Evolutionary conservation across 345 rosid species (phyloP), one percentile per base, ranked within the genome.

Genomic region (Eucalyptus microcorys): DNA sequence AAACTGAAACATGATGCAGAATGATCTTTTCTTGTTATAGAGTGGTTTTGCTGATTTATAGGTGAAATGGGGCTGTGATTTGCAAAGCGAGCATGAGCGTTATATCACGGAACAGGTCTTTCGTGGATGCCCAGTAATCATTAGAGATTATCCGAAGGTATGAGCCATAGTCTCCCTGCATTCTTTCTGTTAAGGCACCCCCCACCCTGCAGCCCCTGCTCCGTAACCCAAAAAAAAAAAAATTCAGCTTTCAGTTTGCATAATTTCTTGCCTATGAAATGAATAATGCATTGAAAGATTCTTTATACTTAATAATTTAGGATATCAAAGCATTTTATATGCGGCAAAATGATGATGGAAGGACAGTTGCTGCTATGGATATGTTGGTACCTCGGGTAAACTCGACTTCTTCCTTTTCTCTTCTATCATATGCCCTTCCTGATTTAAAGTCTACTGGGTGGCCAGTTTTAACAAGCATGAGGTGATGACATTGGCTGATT

Each of bases 301-400:
- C 71, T 85, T 87, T 26, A n/a, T 85, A 88, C 42, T 89, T 26
- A 66, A 89, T 91, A 80, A 91, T 40, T 49, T 93, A 95, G 97
- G 99, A 96, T 88, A 98, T 98, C 89, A 98, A 98, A 90, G 99
- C 99, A 59, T 98, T 98, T 90, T 98, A 98, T 90, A 97, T 98
- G 99, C 96, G 99, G 80, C 96, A 96, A 93, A 98, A 98, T 89
- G 97, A 96, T 83, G 99, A 98, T 88, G 99, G 98, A 49, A 98
- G 94, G 93, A 98, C 99, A 52, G 99, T 98, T 61, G 99, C 99
- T 42, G 99, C 99, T 43, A 98, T 98, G 99, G 99, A 98, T 93
- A 89, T 98, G 98, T 91, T 98, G 66, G 99, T 98, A 89, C 99
- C 99, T 92, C 96, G 95, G 95, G 99, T 98, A 95, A 93, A 47